Evolutionary conservation across 2,329 filamentous ascomycete genomes (phyloP), one percentile per base, ranked within the genome.

Genomic region (Penicillium sp.): DNA sequence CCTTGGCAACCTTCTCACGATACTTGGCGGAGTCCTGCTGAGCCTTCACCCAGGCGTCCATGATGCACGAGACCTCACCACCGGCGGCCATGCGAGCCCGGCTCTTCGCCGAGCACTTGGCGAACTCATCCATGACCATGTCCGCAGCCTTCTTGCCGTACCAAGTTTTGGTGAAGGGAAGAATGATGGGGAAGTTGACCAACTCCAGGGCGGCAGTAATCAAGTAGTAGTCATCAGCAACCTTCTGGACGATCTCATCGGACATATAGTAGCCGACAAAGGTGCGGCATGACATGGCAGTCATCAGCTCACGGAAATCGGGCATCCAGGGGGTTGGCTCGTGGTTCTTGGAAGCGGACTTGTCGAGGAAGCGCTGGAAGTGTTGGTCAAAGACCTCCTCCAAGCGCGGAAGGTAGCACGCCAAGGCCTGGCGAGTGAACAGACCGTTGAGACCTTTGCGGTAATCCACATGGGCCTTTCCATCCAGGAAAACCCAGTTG

Each of bases 401-500:
- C 72, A 96, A 87, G 33, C 87, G 86, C 28, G 91, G 93, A 33
- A 98, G 81, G 68, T 97, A 98, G 56, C 75, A 77, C 56, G 88
- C 84, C 59, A 98, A 80, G 14, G 91, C 88, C 64, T 86, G 81
- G 62, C 89, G 87, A 30, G 91, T 97, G 74, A 98, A 98, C 18
- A 97, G 79, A 43, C 84, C 84, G 67, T 96, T 97, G 53, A 98
- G 76, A 37, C 93, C 93, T 74, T 96, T 97, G 65, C 93, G 90
- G 72, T 93, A 98, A 60, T 97, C 93, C 54, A 95, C 87, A 59
- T 98, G 93, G 26, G 83, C 81, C 71, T 90, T 94, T 60, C 93
- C 93, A 62, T 97, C 91, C 52, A 98, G 75, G 72, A 97, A 97
- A 13, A 97, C 93, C 88, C 90, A 98, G 74, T 96, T 96, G 59